These are phyloP conservation scores for Schwanniomyces occidentalis DNA, from an alignment of 805 yeast species.

Conservation along the genomic window DNA sequence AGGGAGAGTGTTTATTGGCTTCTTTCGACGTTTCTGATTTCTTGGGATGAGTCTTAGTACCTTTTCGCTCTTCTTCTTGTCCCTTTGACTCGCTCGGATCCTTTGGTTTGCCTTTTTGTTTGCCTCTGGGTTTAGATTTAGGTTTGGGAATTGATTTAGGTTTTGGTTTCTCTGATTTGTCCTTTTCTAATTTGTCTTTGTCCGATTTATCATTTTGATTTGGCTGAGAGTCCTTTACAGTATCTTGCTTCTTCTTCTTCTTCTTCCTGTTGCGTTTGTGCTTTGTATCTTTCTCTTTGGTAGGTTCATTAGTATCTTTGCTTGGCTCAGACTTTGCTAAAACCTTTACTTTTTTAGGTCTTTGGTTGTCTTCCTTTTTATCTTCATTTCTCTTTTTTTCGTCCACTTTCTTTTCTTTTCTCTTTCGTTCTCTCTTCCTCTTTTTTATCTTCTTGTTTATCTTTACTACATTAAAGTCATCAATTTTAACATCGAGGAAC, in stretches of 20 bases:
- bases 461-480: slow-evolving; percentile 9
- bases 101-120: slow-evolving; percentile 1
- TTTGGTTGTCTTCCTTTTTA: slow-evolving; percentile 3
- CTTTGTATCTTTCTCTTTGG: slow-evolving; percentile 5
- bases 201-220: neutral
- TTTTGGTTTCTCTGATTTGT: slow-evolving; percentile 1
- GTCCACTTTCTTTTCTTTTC: slow-evolving; percentile 9
- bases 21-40: too few species aligned
- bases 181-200: slow-evolving; percentile 1
- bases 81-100: neutral
- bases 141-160: neutral
- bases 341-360: slow-evolving; percentile 3
- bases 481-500: slow-evolving; percentile 6
- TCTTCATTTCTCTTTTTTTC: slow-evolving; percentile 3
- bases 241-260: slow-evolving; percentile 6
- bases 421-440: slow-evolving; percentile 8
- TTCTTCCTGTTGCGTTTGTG: slow-evolving; percentile 4
- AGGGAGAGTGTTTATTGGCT: too few species aligned
- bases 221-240: slow-evolving; percentile 2
- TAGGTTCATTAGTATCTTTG: neutral
- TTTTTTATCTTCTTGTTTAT: slow-evolving; percentile 12
- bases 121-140: slow-evolving; percentile 3
- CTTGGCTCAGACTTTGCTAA: slow-evolving; percentile 2
- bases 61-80: too few species aligned
- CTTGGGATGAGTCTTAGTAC: neutral